phyloP scores from a whole-genome alignment of 208 protist genomes.

The Leishmania braziliensis region DNA sequence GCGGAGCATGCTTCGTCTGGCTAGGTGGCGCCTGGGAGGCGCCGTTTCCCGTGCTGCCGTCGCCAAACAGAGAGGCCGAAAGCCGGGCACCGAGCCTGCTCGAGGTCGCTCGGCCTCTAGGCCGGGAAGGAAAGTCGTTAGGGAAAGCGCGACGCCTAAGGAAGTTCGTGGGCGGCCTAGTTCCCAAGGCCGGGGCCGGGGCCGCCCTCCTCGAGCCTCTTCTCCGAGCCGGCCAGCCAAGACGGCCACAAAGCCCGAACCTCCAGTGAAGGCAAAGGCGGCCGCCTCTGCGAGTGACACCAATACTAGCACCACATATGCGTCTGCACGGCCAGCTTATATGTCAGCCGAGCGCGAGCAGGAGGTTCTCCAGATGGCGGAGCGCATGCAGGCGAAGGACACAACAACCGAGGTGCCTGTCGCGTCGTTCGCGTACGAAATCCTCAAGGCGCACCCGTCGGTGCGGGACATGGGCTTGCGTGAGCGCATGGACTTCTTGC shows the following conservation, averaged over 20 bases:
- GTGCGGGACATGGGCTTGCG: conserved; percentile 81
- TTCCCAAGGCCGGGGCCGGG: conserved; percentile 3
- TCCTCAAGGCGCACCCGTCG: conserved; percentile 81
- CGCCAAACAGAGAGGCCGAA: not conserved
- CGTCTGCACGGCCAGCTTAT: conserved; percentile 41
- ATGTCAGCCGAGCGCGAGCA: conserved; percentile 70
- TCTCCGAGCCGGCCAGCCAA: not conserved
- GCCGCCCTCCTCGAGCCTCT: conserved; percentile 3
- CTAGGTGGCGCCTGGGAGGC: conserved; percentile 3
- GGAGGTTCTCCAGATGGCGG: conserved; percentile 65
- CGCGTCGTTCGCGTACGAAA: conserved; percentile 80
- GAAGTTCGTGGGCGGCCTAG: not conserved
- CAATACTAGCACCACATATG: not conserved
- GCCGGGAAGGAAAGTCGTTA: not conserved
- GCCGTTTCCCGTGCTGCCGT: conserved; percentile 4
- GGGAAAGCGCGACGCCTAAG: conserved; percentile 8
- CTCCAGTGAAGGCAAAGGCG: not conserved
- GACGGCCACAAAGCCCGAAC: not conserved
- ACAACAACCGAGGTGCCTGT: conserved; percentile 81
- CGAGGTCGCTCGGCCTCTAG: conserved; percentile 4
- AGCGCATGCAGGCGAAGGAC: conserved; percentile 84
- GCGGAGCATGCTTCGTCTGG: conserved; percentile 1
- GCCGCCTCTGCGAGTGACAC: not conserved
- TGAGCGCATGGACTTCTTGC: conserved; percentile 89
- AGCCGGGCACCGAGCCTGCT: not conserved